Conservation (phyloP, 2,329 filamentous ascomycete genomes). For the Didymosphaeria variabile region DNA sequence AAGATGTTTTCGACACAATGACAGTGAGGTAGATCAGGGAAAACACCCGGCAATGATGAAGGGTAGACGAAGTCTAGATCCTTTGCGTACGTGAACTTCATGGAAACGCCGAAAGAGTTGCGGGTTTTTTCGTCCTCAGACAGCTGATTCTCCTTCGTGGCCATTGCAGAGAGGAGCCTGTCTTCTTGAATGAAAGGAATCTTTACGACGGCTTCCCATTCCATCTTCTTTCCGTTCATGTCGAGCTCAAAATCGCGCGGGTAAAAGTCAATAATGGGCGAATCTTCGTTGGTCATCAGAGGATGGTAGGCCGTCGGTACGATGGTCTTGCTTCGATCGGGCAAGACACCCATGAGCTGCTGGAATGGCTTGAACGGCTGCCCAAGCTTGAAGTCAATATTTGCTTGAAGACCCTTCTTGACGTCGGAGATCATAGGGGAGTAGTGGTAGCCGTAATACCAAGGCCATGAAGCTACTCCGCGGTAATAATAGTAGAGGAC, state of each 20-base stretch:
- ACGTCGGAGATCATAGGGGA: slow-evolving; percentile 97
- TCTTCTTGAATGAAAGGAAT: slow-evolving; percentile 98
- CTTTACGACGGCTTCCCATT: slow-evolving; percentile 99
- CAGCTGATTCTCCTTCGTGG: slow-evolving; percentile 80
- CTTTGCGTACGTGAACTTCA: slow-evolving; percentile 90
- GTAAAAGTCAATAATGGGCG: slow-evolving; percentile 97
- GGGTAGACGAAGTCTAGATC: slow-evolving; percentile 83
- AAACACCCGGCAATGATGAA: slow-evolving; percentile 86
- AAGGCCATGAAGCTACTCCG: slow-evolving; percentile 97
- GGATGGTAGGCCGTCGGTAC: slow-evolving; percentile 88
- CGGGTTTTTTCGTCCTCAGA: slow-evolving; percentile 79
- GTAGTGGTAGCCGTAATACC: slow-evolving; percentile 98
- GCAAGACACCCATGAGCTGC: slow-evolving; percentile 97
- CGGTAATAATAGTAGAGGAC: slow-evolving; percentile 98
- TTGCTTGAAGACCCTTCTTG: slow-evolving; percentile 82
- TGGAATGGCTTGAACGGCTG: slow-evolving; percentile 96
- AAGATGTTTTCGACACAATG: slow-evolving; percentile 96
- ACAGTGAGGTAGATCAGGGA: slow-evolving; percentile 87
- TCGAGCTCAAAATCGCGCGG: slow-evolving; percentile 96
- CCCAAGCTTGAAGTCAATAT: slow-evolving; percentile 91
- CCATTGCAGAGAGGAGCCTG: slow-evolving; percentile 85
- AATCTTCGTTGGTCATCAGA: slow-evolving; percentile 89
- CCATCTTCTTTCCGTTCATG: slow-evolving; percentile 99
- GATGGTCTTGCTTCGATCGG: slow-evolving; percentile 96
- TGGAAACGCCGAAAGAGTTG: slow-evolving; percentile 88